Evolutionary conservation across 2,329 filamentous ascomycete species (phyloP), one percentile per base, ranked within the genome.

Genomic region (Periconia macrospinosa): DNA sequence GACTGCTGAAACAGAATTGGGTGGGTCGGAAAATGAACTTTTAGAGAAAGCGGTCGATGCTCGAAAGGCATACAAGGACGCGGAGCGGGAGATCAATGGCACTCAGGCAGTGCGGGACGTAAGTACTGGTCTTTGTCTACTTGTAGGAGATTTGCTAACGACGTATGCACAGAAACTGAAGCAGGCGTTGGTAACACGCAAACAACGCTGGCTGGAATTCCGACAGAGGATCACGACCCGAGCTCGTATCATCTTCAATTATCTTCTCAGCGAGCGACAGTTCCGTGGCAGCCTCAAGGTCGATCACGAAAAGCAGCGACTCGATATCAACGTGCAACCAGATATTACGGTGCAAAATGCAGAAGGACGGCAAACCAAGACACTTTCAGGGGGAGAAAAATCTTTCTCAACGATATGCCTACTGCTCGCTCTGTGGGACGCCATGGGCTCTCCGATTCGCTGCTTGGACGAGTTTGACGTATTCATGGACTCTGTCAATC

Each of bases 401-500:
- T 97, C 93, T 0, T 99, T 97, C 73, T 95, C 92, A 3, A 96
- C 93, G 3, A 95, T 97, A 55, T 99, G 94, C 75, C 83, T 99
- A 63, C 79, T 99, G 50, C 81, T 99, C 30, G 86, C 92, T 2
- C 88, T 99, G 17, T 99, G 94, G 94, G 94, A 99, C 70, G 93
- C 94, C 30, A 99, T 99, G 88, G 93, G 94, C 11, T 95, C 92
- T 17, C 93, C 92, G 0, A 88, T 99, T 56, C 86, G 94, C 50
- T 99, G 94, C 68, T 81, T 99, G 50, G 94, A 99, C 75, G 94
- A 99, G 75, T 99, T 97, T 69, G 94, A 99, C 71, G 94, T 99
- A 30, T 99, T 97, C 80, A 99, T 99, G 94, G 94, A 99, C 75
- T 91, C 89, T 62, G 91, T 97, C 54, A 99, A 99, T 74, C 86